A percentile compares a stretch with the other conserved stretches of the same genome.
Conservation (phyloP, 1,284 basidiomycete genomes). For the Cryptococcus hybrid region DNA sequence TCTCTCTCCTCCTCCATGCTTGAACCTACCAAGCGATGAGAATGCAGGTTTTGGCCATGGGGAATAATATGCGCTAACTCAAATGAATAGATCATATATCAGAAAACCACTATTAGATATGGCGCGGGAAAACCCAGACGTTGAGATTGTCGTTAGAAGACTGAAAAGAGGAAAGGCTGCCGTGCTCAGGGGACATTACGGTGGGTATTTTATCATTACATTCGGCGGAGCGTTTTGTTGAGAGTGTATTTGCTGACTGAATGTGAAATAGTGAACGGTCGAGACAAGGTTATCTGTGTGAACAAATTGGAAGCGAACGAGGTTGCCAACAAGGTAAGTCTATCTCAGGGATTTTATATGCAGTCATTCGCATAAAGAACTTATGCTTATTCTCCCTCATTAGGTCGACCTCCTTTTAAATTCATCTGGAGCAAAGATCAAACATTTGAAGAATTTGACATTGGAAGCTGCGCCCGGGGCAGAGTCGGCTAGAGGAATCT, state of each 20-base stretch:
- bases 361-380: neutral
- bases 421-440: constrained; percentile 48
- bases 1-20: too few species aligned
- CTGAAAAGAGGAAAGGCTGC: constrained; percentile 47
- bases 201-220: constrained; percentile 27
- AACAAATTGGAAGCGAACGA: constrained; percentile 47
- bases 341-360: neutral
- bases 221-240: neutral
- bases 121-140: constrained; percentile 48
- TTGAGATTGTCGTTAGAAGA: constrained; percentile 50
- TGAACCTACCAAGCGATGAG: neutral
- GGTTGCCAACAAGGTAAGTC: constrained; percentile 47
- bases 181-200: constrained; percentile 50
- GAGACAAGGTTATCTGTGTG: constrained; percentile 54
- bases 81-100: constrained; percentile 22
- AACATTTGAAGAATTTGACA: constrained; percentile 44
- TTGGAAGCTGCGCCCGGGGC: constrained; percentile 46
- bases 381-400: neutral
- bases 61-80: neutral
- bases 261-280: constrained; percentile 46
- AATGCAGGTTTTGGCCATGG: neutral
- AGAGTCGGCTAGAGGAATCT: constrained; percentile 47
- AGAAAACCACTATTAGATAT: constrained; percentile 31
- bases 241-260: neutral
- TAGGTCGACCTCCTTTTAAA: constrained; percentile 46